These are phyloP conservation scores for Sistotremastrum niveocremeum DNA, from an alignment of 768 basidiomycete genomes.

Conservation along the genomic window DNA sequence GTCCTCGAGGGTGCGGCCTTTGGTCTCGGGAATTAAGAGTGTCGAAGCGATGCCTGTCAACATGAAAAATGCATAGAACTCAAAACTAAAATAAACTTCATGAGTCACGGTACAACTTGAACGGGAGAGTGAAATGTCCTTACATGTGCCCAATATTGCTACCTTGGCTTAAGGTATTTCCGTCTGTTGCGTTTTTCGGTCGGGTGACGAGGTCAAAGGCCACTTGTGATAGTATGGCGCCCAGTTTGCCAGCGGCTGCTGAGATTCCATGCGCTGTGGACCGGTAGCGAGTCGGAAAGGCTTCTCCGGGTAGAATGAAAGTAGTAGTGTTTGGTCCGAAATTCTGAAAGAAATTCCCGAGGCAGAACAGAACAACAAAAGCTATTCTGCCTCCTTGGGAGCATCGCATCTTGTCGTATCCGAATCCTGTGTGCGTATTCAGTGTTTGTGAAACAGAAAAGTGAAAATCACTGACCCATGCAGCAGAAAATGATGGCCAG, in stretches of 20 bases:
- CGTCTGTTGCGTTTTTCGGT: constrained; percentile 3
- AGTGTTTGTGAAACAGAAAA: constrained; percentile 9
- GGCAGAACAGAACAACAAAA: constrained; percentile 26
- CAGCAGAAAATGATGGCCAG: constrained; percentile 20
- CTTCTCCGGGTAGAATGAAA: constrained; percentile 31
- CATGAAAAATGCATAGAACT: constrained; percentile 37
- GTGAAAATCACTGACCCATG: constrained; percentile 15
- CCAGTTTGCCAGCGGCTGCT: constrained; percentile 30
- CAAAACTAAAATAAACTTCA: constrained; percentile 16
- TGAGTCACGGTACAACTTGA: neutral
- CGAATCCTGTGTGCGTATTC: constrained; percentile 15
- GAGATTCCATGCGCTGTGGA: constrained; percentile 31
- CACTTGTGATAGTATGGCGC: constrained; percentile 28
- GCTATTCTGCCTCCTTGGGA: constrained; percentile 13
- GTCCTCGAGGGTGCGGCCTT: constrained; percentile 19
- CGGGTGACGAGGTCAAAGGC: constrained; percentile 13
- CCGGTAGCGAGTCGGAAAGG: constrained; percentile 32
- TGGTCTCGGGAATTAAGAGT: constrained; percentile 30
- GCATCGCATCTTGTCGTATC: constrained; percentile 15
- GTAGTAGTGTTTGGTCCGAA: constrained; percentile 32
- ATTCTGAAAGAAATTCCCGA: constrained; percentile 31
- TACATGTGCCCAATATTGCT: constrained; percentile 18
- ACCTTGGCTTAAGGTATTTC: constrained; percentile 2
- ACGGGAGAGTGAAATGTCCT: constrained; percentile 7
- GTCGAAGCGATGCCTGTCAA: constrained; percentile 28